phyloP scores from a whole-genome alignment of 192 early-diverging fungal genomes.

The Rhizophagus prolifer region DNA sequence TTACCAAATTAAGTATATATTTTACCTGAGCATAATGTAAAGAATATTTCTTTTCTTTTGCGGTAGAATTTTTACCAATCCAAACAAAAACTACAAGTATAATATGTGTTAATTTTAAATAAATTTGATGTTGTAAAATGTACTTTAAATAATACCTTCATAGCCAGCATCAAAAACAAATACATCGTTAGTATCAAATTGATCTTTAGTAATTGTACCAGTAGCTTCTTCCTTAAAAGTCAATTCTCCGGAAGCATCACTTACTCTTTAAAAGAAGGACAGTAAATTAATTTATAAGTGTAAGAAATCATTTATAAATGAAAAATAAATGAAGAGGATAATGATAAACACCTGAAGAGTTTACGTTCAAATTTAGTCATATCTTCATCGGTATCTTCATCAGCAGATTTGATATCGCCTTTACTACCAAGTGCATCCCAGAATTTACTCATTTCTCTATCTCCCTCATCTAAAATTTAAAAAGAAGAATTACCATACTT shows the following conservation, averaged over 20 bases:
- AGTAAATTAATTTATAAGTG: slow-evolving; percentile 13
- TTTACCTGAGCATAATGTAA: slow-evolving; percentile 59
- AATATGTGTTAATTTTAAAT: neutral
- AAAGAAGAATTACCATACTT: neutral
- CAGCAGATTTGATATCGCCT: slow-evolving; percentile 57
- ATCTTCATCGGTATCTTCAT: slow-evolving; percentile 39
- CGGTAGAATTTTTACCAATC: slow-evolving; percentile 54
- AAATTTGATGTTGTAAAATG: neutral
- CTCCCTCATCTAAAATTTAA: slow-evolving; percentile 52
- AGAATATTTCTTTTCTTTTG: slow-evolving; percentile 52
- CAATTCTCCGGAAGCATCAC: slow-evolving; percentile 40
- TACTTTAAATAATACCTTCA: slow-evolving; percentile 26
- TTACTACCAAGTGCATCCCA: slow-evolving; percentile 66
- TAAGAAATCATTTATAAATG: slow-evolving; percentile 15
- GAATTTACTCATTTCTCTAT: slow-evolving; percentile 55
- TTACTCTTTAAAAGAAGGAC: slow-evolving; percentile 24
- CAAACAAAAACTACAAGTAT: slow-evolving; percentile 50
- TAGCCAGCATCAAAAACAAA: slow-evolving; percentile 66
- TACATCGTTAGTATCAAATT: slow-evolving; percentile 63
- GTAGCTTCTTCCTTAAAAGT: slow-evolving; percentile 58
- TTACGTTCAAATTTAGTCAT: slow-evolving; percentile 42
- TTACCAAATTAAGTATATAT: neutral
- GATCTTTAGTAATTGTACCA: slow-evolving; percentile 40
- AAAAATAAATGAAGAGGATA: slow-evolving; percentile 33
- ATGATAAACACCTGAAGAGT: slow-evolving; percentile 48